These are phyloP conservation scores for Orbilia ellipsospora DNA, from an alignment of 2,329 filamentous ascomycete genomes.

Conservation along the genomic window DNA sequence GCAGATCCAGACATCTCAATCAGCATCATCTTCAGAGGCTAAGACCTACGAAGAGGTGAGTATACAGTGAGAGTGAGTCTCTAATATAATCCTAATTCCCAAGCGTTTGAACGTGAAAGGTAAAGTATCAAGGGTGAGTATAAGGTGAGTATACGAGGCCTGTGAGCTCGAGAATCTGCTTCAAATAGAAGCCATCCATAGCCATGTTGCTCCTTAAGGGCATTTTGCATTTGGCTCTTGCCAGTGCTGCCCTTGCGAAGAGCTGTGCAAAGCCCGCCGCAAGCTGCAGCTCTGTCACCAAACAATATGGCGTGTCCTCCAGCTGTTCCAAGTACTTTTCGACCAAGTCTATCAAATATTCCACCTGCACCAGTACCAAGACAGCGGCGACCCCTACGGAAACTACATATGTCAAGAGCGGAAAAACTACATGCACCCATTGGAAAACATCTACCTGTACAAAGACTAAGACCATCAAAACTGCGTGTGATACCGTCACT, in stretches of 20 bases:
- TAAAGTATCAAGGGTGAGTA: too few relatives aligned
- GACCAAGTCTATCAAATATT: neutral
- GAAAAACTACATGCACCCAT: conserved; percentile 14
- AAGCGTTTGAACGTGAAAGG: too few relatives aligned
- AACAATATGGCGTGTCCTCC: conserved; percentile 3
- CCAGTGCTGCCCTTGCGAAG: neutral
- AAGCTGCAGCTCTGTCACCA: conserved; percentile 12
- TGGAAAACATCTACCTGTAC: conserved; percentile 5
- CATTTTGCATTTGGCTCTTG: conserved; percentile 8
- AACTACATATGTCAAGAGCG: conserved; percentile 10
- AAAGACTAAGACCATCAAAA: neutral
- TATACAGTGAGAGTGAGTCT: too few relatives aligned
- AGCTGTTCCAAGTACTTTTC: conserved; percentile 15
- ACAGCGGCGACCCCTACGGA: neutral
- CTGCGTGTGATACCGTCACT: conserved; percentile 4
- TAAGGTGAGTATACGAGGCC: neutral
- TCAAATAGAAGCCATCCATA: neutral
- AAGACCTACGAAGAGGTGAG: too few relatives aligned
- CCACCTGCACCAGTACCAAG: neutral
- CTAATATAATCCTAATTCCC: too few relatives aligned
- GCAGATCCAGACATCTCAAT: too few relatives aligned
- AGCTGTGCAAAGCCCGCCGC: conserved; percentile 11
- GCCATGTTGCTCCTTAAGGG: conserved; percentile 9
- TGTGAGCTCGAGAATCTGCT: neutral
- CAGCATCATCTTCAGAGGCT: too few relatives aligned